Conservation (phyloP, 2,329 filamentous ascomycete genomes). For the Bipolaris gigantea region DNA sequence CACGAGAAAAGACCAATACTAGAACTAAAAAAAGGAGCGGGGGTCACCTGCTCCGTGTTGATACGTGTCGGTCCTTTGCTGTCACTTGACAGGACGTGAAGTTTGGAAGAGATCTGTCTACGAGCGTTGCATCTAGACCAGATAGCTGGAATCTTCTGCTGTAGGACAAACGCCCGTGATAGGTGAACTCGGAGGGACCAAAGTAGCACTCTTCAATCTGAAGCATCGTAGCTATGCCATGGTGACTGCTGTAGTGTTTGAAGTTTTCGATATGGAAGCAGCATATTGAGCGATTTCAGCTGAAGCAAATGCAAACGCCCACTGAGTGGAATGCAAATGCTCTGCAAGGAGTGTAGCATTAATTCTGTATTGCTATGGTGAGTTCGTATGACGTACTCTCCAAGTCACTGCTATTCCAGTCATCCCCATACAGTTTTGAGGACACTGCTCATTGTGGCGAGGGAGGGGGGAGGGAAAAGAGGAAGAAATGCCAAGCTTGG, state of each 20-base stretch:
- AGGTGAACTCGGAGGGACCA: not conserved
- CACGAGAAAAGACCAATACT: too few species aligned
- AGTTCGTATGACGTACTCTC: not conserved
- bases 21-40: not conserved
- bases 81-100: too few species aligned
- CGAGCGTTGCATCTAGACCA: conserved; percentile 36
- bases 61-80: not conserved
- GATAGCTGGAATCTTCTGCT: conserved; percentile 33
- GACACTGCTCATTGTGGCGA: not conserved
- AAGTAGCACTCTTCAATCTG: not conserved
- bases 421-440: not conserved
- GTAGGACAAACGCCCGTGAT: not conserved
- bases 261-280: too few species aligned
- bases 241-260: too few species aligned
- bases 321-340: not conserved
- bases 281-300: not conserved
- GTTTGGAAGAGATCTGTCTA: conserved; percentile 15
- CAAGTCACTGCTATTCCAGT: not conserved
- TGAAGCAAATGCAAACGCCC: not conserved
- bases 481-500: not conserved
- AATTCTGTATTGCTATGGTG: not conserved
- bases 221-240: not conserved
- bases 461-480: too few species aligned
- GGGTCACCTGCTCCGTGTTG: conserved; percentile 13
- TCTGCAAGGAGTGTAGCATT: not conserved